A percentile compares a stretch with the other conserved stretches of the same genome.
phyloP scores from a whole-genome alignment of 2,329 filamentous ascomycete genomes.

The Fusarium musae region DNA sequence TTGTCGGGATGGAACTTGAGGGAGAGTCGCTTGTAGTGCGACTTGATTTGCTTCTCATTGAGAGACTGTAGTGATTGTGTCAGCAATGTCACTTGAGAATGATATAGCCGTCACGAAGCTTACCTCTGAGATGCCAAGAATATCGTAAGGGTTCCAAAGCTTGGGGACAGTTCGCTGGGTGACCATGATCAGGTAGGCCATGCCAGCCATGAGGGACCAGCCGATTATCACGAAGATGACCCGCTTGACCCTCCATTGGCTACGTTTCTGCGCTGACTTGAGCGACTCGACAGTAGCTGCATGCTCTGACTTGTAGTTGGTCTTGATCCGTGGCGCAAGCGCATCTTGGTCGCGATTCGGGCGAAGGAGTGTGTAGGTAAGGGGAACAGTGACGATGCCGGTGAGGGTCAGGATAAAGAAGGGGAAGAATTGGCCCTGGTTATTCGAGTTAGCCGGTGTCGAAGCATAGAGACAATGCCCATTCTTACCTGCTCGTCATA shows the following conservation, averaged over 20 bases:
- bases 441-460: slow-evolving; percentile 3
- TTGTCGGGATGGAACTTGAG: slow-evolving; percentile 95
- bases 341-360: slow-evolving; percentile 80
- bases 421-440: slow-evolving; percentile 94
- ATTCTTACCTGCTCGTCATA: slow-evolving; percentile 86
- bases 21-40: slow-evolving; percentile 87
- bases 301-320: slow-evolving; percentile 84
- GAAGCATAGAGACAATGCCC: background rate
- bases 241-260: slow-evolving; percentile 89
- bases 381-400: slow-evolving; percentile 85
- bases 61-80: slow-evolving; percentile 66
- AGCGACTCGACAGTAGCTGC: slow-evolving; percentile 83
- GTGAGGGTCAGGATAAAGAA: slow-evolving; percentile 96
- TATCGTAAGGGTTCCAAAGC: slow-evolving; percentile 97
- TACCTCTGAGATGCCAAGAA: slow-evolving; percentile 86
- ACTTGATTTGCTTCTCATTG: slow-evolving; percentile 91
- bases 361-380: slow-evolving; percentile 88
- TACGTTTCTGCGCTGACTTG: slow-evolving; percentile 87
- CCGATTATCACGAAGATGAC: slow-evolving; percentile 79
- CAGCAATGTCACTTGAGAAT: slow-evolving; percentile 3
- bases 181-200: slow-evolving; percentile 89
- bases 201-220: slow-evolving; percentile 86
- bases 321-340: slow-evolving; percentile 83
- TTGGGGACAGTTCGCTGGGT: slow-evolving; percentile 78
- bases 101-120: slow-evolving; percentile 38